A percentile compares a stretch with the other conserved stretches of the same genome.
Evolutionary conservation across 371 early-diverging fungal genomes (phyloP).

Genomic region (Mucor lusitanicus): DNA sequence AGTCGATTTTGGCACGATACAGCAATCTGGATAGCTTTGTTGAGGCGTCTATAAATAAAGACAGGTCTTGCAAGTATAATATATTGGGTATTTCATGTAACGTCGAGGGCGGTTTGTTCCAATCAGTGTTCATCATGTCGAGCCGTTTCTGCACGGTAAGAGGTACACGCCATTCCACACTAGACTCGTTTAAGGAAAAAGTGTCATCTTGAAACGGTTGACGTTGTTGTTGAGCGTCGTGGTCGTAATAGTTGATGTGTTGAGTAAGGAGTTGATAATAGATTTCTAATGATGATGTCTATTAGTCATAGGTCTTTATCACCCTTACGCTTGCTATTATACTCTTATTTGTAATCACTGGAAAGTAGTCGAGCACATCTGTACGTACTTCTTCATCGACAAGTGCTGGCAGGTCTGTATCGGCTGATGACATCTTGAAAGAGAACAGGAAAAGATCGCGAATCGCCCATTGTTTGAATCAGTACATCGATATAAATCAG

Average conservation of each 20-base stretch:
- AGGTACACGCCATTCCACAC: constrained; percentile 8
- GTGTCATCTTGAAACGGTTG: neutral
- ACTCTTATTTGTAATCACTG: constrained; percentile 5
- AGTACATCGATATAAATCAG: neutral
- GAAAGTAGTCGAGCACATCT: constrained; percentile 12
- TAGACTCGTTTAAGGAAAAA: neutral
- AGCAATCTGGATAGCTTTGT: neutral
- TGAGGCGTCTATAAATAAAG: neutral
- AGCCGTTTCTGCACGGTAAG: constrained; percentile 5
- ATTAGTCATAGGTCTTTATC: neutral
- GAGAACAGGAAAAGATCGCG: neutral
- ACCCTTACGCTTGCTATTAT: neutral
- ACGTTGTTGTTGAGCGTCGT: neutral
- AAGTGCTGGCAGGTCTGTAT: neutral
- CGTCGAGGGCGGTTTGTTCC: neutral
- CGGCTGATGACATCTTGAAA: neutral
- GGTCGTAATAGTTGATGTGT: neutral
- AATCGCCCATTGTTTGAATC: neutral
- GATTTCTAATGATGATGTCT: neutral
- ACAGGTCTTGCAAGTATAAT: neutral
- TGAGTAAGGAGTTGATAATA: neutral
- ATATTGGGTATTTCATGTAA: constrained; percentile 6
- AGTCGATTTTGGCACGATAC: neutral
- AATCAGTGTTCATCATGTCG: constrained; percentile 1
- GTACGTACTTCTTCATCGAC: constrained; percentile 6